Evolutionary conservation across 345 rosid genomes (phyloP).

Genomic region (Cardamine resedifolia): DNA sequence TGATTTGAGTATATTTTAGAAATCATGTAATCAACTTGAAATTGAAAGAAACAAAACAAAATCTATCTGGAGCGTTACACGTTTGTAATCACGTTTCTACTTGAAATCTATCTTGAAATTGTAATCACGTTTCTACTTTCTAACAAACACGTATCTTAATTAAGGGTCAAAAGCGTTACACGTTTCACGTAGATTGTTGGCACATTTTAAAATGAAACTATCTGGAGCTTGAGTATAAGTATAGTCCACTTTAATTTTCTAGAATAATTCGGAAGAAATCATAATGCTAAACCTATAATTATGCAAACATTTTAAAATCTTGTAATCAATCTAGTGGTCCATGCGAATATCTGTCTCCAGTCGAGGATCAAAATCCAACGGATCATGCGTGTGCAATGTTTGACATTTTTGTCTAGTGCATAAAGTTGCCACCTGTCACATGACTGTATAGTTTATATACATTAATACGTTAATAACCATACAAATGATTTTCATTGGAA

Average conservation of each 20-base stretch:
- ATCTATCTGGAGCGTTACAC: too few relatives aligned
- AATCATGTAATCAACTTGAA: background rate
- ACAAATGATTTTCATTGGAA: too few relatives aligned
- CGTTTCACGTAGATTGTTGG: constrained; percentile 18
- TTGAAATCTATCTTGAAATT: too few relatives aligned
- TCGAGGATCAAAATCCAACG: constrained; percentile 22
- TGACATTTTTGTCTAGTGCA: constrained; percentile 26
- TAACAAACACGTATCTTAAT: constrained; percentile 10
- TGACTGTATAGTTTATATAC: background rate
- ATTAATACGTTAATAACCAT: too few relatives aligned
- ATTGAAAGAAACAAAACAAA: too few relatives aligned
- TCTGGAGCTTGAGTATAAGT: constrained; percentile 18
- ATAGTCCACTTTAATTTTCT: constrained; percentile 13
- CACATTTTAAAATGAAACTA: background rate
- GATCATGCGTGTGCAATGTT: constrained; percentile 32
- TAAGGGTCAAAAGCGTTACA: constrained; percentile 14
- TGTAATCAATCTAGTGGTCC: constrained; percentile 30
- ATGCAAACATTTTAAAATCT: constrained; percentile 22
- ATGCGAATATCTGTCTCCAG: constrained; percentile 32
- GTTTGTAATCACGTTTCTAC: too few relatives aligned
- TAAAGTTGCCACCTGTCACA: constrained; percentile 22
- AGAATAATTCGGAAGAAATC: constrained; percentile 23
- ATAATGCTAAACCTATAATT: constrained; percentile 24
- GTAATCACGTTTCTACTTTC: too few relatives aligned
- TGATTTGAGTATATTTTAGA: background rate